Evolutionary conservation across 805 yeast species (phyloP).

Genomic region (Komagataella populi): DNA sequence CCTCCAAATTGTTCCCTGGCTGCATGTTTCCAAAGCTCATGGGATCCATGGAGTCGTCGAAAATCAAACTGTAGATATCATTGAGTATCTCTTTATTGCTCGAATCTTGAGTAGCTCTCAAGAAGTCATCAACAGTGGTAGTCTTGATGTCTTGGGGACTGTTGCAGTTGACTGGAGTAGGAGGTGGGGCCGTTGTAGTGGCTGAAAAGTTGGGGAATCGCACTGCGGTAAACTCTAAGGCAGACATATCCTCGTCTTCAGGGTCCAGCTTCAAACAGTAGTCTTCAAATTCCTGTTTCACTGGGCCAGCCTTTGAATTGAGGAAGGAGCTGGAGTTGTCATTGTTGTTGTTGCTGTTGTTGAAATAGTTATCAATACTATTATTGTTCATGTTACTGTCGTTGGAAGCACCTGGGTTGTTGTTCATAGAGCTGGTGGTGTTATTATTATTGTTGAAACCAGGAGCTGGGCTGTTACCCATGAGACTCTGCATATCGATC

Average conservation of each 20-base stretch:
- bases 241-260: background rate
- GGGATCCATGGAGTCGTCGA: slow-evolving; percentile 27
- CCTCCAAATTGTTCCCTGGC: background rate
- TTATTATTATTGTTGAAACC: slow-evolving; percentile 1
- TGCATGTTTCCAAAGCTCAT: slow-evolving; percentile 13
- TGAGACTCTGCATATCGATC: slow-evolving; percentile 7
- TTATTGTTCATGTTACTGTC: slow-evolving; percentile 1
- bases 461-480: slow-evolving; percentile 4
- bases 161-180: background rate
- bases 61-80: slow-evolving; percentile 31
- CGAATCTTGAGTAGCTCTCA: background rate
- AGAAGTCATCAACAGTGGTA: background rate
- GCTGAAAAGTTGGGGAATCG: slow-evolving; percentile 2
- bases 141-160: background rate
- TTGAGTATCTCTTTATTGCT: slow-evolving; percentile 18
- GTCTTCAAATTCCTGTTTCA: background rate
- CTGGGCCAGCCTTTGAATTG: background rate
- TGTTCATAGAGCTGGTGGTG: slow-evolving; percentile 1
- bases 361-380: background rate
- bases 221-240: background rate
- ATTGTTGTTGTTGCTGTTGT: slow-evolving; percentile 3
- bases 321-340: slow-evolving; percentile 1
- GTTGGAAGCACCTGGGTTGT: background rate
- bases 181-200: background rate
- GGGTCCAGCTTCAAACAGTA: background rate